phyloP scores from a whole-genome alignment of 345 rosid genomes.

The Tarenaya hassleriana region DNA sequence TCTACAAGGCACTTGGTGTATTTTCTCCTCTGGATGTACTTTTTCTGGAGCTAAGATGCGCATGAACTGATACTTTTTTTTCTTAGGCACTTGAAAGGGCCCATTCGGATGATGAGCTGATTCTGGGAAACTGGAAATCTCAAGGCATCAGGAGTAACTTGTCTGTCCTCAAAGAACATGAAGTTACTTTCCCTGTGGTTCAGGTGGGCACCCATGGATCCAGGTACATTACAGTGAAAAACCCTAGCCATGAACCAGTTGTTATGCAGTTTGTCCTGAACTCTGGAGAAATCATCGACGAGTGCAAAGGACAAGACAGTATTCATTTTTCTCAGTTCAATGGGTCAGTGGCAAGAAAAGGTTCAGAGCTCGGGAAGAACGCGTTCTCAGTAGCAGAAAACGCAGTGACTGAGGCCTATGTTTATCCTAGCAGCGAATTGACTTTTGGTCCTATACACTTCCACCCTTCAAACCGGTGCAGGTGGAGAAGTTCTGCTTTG shows the following conservation, averaged over 20 bases:
- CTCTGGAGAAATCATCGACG: slow-evolving; percentile 50
- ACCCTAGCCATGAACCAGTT: slow-evolving; percentile 61
- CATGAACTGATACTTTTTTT: slow-evolving; percentile 1
- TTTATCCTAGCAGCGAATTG: slow-evolving; percentile 46
- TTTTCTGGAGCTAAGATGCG: neutral
- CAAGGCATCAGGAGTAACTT: slow-evolving; percentile 38
- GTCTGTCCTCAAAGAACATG: slow-evolving; percentile 54
- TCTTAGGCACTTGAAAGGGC: slow-evolving; percentile 11
- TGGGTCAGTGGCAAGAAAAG: slow-evolving; percentile 22
- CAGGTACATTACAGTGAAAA: slow-evolving; percentile 56
- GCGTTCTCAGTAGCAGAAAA: slow-evolving; percentile 52
- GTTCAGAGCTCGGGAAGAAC: slow-evolving; percentile 22
- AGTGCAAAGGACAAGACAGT: slow-evolving; percentile 37
- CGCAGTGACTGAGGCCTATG: slow-evolving; percentile 45
- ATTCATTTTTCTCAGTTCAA: slow-evolving; percentile 25
- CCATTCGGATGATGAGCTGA: slow-evolving; percentile 51
- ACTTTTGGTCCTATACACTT: slow-evolving; percentile 60
- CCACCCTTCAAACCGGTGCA: slow-evolving; percentile 55
- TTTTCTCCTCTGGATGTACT: too few relatives aligned
- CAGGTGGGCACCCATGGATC: slow-evolving; percentile 41
- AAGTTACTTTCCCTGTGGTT: slow-evolving; percentile 43
- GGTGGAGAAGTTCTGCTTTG: slow-evolving; percentile 65
- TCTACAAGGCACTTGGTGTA: too few relatives aligned
- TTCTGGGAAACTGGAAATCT: slow-evolving; percentile 56
- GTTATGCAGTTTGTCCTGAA: slow-evolving; percentile 68